Conservation (phyloP, 805 yeast species). For the Candida xyloterini region DNA sequence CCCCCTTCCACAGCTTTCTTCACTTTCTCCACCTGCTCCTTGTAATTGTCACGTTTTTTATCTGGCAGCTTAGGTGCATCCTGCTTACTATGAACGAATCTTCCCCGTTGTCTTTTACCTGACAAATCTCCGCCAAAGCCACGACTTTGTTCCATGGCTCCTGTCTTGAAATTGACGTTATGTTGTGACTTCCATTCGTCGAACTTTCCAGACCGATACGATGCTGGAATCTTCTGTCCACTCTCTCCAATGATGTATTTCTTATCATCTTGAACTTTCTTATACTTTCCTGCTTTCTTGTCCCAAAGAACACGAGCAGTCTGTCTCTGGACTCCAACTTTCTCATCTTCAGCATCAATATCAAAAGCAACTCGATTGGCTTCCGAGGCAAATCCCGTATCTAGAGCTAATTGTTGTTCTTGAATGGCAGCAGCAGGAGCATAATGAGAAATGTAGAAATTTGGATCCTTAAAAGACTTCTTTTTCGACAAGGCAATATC, state of each 20-base stretch:
- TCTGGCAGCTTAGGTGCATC: constrained; percentile 92
- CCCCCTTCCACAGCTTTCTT: constrained; percentile 78
- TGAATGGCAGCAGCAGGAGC: constrained; percentile 79
- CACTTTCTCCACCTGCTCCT: constrained; percentile 77
- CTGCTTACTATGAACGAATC: constrained; percentile 69
- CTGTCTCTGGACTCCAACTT: constrained; percentile 64
- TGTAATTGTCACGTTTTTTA: constrained; percentile 81
- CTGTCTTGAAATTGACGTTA: constrained; percentile 50
- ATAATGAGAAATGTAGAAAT: constrained; percentile 80
- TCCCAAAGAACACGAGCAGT: constrained; percentile 83
- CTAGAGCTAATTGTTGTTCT: constrained; percentile 66
- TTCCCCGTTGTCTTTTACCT: constrained; percentile 40
- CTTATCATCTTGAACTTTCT: constrained; percentile 77
- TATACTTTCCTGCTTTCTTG: constrained; percentile 84
- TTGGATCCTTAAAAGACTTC: constrained; percentile 67
- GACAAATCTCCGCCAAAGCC: constrained; percentile 34
- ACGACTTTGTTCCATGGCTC: constrained; percentile 46
- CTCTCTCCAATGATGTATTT: constrained; percentile 92
- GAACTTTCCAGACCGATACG: constrained; percentile 84
- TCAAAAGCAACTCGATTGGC: constrained; percentile 88
- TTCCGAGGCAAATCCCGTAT: constrained; percentile 71
- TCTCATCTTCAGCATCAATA: constrained; percentile 65
- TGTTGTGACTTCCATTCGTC: constrained; percentile 87
- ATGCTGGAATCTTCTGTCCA: constrained; percentile 90
- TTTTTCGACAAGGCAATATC: constrained; percentile 40